Evolutionary conservation across 305 asterid genomes (phyloP).

Genomic region (Ilex paraguariensis): DNA sequence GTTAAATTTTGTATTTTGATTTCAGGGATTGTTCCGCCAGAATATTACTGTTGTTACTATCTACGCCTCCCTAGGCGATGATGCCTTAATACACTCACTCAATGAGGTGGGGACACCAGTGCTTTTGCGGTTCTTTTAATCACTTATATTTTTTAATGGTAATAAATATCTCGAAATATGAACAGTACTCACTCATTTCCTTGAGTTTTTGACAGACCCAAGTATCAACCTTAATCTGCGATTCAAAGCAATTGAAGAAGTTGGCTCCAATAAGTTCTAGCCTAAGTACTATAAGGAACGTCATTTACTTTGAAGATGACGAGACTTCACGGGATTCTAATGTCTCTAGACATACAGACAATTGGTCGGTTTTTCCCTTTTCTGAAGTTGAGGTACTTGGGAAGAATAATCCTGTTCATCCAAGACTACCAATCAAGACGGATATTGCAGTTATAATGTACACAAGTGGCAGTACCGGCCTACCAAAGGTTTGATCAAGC

Average conservation of each 20-base stretch:
- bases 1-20: conserved; percentile 15
- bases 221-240: conserved; percentile 81
- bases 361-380: conserved; percentile 54
- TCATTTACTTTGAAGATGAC: conserved; percentile 64
- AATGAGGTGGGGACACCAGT: conserved; percentile 55
- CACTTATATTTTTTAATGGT: no score
- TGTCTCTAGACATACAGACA: conserved; percentile 26
- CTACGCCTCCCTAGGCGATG: conserved; percentile 89
- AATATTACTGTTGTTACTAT: conserved; percentile 82
- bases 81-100: conserved; percentile 75
- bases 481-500: conserved; percentile 63
- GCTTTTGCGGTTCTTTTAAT: background rate
- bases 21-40: conserved; percentile 87
- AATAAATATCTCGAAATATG: background rate
- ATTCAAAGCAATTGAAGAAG: conserved; percentile 68
- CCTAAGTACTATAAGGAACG: conserved; percentile 47
- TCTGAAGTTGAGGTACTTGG: conserved; percentile 75
- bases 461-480: conserved; percentile 94
- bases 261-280: conserved; percentile 55
- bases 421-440: conserved; percentile 62
- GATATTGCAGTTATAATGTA: conserved; percentile 88
- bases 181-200: conserved; percentile 13
- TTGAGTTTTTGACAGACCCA: conserved; percentile 59
- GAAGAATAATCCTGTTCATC: conserved; percentile 39
- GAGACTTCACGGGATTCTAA: conserved; percentile 37